A percentile compares a stretch with the other conserved stretches of the same genome.
Evolutionary conservation across 192 early-diverging fungal genomes (phyloP).

Genomic region (Helicostylum pulchrum): DNA sequence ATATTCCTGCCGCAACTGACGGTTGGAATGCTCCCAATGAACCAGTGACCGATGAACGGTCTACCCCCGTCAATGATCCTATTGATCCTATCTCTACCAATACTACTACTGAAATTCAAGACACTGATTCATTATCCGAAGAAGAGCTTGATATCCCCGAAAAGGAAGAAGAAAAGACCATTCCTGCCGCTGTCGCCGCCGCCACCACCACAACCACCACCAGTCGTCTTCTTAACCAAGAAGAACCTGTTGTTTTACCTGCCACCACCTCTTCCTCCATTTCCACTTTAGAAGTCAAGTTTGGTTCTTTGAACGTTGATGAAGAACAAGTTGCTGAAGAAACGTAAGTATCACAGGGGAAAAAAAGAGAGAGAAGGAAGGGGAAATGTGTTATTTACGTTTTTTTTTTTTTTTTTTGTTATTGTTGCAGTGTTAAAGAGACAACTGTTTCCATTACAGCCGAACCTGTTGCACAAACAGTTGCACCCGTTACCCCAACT

Average conservation of each 20-base stretch:
- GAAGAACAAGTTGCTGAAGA: constrained; percentile 44
- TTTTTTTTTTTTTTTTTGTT: constrained; percentile 5
- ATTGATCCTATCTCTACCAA: constrained; percentile 12
- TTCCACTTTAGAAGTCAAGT: constrained; percentile 69
- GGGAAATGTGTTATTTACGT: neutral
- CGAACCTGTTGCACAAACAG: constrained; percentile 19
- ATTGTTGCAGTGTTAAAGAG: constrained; percentile 19
- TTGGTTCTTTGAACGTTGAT: constrained; percentile 73
- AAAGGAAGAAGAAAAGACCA: constrained; percentile 44
- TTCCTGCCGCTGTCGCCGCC: neutral
- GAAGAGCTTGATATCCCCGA: constrained; percentile 27
- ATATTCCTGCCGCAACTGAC: constrained; percentile 3
- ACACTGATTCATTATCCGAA: constrained; percentile 23
- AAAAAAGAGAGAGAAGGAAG: no score
- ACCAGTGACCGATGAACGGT: constrained; percentile 24
- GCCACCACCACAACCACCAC: constrained; percentile 36
- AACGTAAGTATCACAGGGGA: neutral
- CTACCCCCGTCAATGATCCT: constrained; percentile 9
- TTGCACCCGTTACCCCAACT: neutral
- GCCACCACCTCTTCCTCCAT: constrained; percentile 54
- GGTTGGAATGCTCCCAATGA: constrained; percentile 23
- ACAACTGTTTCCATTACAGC: constrained; percentile 28
- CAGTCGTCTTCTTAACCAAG: constrained; percentile 80
- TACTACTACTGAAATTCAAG: constrained; percentile 19
- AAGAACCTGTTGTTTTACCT: constrained; percentile 88